Evolutionary conservation across 2,329 filamentous ascomycete genomes (phyloP).

Genomic region (Penicillium glabrum): DNA sequence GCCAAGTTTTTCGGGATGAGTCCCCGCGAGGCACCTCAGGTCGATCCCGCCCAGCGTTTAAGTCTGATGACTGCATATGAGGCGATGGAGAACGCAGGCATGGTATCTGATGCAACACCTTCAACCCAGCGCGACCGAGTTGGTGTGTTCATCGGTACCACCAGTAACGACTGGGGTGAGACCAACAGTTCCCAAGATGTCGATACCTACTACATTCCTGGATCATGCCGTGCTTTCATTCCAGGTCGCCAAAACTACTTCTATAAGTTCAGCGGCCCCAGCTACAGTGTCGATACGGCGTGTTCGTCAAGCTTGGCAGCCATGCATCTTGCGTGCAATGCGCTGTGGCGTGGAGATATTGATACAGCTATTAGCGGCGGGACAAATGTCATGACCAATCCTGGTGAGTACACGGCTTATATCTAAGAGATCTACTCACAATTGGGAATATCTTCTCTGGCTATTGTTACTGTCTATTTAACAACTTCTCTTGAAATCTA

Average conservation of each 20-base stretch:
- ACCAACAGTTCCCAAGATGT: neutral
- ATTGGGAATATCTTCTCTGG: too few relatives aligned
- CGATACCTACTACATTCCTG: conserved; percentile 4
- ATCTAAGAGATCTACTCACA: too few relatives aligned
- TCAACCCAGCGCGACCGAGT: conserved; percentile 46
- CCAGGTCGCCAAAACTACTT: conserved; percentile 51
- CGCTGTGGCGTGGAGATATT: conserved; percentile 70
- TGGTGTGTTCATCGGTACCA: conserved; percentile 66
- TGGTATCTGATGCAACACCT: conserved; percentile 3
- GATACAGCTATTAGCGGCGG: conserved; percentile 80
- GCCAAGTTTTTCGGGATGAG: conserved; percentile 52
- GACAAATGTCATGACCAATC: conserved; percentile 61
- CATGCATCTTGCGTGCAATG: conserved; percentile 68
- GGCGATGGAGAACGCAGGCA: conserved; percentile 43
- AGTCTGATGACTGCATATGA: conserved; percentile 74
- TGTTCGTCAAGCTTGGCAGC: conserved; percentile 61
- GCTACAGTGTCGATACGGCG: conserved; percentile 70
- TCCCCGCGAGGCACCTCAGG: conserved; percentile 69
- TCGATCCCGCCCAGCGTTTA: conserved; percentile 53
- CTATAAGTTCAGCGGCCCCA: conserved; percentile 72
- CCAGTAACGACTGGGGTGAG: conserved; percentile 30
- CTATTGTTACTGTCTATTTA: too few relatives aligned
- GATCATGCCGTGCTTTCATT: conserved; percentile 5
- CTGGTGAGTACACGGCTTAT: too few relatives aligned
- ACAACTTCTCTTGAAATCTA: conserved; percentile 51